Percentiles rank a stretch among this genome's conserved stretches.
Evolutionary conservation across 371 early-diverging fungal genomes (phyloP).

Genomic region (Mortierella sp.): DNA sequence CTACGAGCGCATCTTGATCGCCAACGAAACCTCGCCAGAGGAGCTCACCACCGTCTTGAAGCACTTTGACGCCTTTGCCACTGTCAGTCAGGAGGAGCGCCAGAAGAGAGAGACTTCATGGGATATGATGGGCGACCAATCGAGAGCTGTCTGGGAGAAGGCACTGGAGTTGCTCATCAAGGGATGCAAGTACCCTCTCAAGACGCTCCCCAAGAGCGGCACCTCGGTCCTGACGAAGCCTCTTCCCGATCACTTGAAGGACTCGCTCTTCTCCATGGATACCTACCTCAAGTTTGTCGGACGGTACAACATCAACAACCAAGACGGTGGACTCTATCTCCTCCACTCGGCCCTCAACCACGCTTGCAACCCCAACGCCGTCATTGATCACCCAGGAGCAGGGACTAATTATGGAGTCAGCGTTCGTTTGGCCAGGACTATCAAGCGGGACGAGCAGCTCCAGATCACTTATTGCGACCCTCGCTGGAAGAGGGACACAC

Average conservation of each 20-base stretch:
- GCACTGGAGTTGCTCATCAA: constrained; percentile 62
- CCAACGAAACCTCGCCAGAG: constrained; percentile 64
- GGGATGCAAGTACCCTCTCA: constrained; percentile 65
- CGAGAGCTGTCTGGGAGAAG: constrained; percentile 66
- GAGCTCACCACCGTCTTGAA: constrained; percentile 65
- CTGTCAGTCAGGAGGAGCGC: constrained; percentile 74
- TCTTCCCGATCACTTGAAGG: constrained; percentile 62
- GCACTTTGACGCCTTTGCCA: constrained; percentile 75
- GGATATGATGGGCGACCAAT: constrained; percentile 69
- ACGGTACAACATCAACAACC: constrained; percentile 78
- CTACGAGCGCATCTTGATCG: constrained; percentile 69
- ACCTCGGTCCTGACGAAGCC: constrained; percentile 66
- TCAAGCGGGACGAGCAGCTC: constrained; percentile 71
- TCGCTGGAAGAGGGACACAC: constrained; percentile 73
- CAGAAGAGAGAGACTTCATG: constrained; percentile 76
- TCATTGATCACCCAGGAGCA: constrained; percentile 66
- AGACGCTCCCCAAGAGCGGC: constrained; percentile 45
- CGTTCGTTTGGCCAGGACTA: constrained; percentile 68
- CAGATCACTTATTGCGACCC: constrained; percentile 76
- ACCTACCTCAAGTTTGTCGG: constrained; percentile 74
- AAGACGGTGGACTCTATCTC: constrained; percentile 76
- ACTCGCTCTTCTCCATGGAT: constrained; percentile 67
- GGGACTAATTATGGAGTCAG: constrained; percentile 69
- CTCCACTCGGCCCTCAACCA: constrained; percentile 76
- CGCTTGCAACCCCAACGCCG: constrained; percentile 68